Evolutionary conservation across 2,329 filamentous ascomycete species (phyloP).

Genomic region (Ceratocystis diversiconidia): DNA sequence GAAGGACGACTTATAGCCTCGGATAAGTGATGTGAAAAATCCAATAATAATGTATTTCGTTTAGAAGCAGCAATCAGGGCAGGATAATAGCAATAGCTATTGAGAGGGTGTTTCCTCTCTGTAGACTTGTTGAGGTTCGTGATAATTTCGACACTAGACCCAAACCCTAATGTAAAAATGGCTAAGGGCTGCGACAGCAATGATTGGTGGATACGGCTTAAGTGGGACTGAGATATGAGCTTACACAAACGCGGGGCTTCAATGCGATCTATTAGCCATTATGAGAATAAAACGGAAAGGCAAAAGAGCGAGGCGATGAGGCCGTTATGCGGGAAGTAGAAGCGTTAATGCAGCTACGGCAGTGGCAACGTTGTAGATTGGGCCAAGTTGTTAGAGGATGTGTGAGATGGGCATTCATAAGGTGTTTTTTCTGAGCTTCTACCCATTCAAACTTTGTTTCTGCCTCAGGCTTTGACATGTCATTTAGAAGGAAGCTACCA

Average conservation of each 20-base stretch:
- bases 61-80: too few relatives aligned
- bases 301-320: background rate
- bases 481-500: background rate
- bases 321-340: background rate
- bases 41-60: too few relatives aligned
- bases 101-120: background rate
- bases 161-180: background rate
- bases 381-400: background rate
- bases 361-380: background rate
- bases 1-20: background rate
- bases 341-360: background rate
- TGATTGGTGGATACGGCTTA: background rate
- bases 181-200: background rate
- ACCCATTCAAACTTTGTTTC: background rate
- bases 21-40: too few relatives aligned
- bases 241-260: too few relatives aligned
- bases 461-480: background rate
- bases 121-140: background rate
- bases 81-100: background rate
- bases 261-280: too few relatives aligned
- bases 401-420: background rate
- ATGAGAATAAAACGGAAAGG: background rate
- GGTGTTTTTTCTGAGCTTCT: background rate
- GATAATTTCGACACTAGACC: background rate
- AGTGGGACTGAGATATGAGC: background rate